Conservation (phyloP, 2,329 filamentous ascomycete species). For the Aspergillus cejpii region DNA sequence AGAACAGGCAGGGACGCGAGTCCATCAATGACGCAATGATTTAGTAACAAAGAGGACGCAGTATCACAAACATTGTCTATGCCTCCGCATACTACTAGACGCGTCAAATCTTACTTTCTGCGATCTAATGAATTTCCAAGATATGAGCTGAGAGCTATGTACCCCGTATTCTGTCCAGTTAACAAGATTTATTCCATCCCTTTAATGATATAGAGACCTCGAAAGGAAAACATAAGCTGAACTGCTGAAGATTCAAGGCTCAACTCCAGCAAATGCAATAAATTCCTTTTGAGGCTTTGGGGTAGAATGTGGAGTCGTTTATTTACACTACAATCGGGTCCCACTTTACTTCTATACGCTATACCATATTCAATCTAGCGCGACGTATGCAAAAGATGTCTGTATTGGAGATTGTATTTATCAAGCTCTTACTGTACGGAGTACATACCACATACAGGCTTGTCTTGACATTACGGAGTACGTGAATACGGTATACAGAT, state of each 20-base stretch:
- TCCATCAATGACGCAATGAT: constrained; percentile 26
- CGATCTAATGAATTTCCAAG: not conserved
- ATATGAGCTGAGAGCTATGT: not conserved
- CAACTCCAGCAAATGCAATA: not conserved
- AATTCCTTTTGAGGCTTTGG: constrained; percentile 9
- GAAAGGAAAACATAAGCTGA: constrained; percentile 3
- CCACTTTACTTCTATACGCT: constrained; percentile 9
- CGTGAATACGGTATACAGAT: not conserved
- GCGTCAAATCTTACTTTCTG: constrained; percentile 2
- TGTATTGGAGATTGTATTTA: constrained; percentile 1
- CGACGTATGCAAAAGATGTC: not conserved
- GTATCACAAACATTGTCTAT: constrained; percentile 4
- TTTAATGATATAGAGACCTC: too few relatives aligned
- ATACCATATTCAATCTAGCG: constrained; percentile 3
- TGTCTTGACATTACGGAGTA: too few relatives aligned
- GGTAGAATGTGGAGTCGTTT: constrained; percentile 21
- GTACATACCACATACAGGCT: not conserved
- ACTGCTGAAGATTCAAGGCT: too few relatives aligned
- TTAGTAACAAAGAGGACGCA: constrained; percentile 8
- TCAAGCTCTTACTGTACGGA: not conserved
- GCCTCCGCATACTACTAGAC: constrained; percentile 4
- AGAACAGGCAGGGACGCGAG: constrained; percentile 28
- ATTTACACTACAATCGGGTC: constrained; percentile 21
- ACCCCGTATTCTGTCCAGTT: too few relatives aligned
- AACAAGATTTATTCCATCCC: too few relatives aligned